Evolutionary conservation across 2,329 filamentous ascomycete genomes (phyloP), one percentile per base, ranked within the genome.

Genomic region (Penicillium sp.): DNA sequence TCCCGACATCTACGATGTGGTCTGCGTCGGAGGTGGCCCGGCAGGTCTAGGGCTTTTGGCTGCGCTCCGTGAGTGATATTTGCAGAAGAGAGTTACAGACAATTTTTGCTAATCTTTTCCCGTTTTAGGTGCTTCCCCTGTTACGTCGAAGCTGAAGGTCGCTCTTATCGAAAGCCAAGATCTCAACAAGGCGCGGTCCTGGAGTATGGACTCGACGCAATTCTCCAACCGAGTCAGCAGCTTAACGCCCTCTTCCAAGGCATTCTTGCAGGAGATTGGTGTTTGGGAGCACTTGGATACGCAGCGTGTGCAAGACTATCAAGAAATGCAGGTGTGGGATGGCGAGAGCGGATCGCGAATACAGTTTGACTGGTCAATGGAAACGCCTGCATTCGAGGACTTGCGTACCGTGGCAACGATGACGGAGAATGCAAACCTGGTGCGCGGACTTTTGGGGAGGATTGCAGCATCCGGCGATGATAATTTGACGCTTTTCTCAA

Each of bases 321-420:
- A 96, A 60, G 90, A 94, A 69, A 99, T 99, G 95, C 90, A 96
- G 75, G 95, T 98, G 35, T 99, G 96, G 95, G 95, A 99, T 75
- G 96, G 94, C 62, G 86, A 96, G 57, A 91, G 90, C 41, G 92
- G 87, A 59, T 91, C 92, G 37, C 86, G 88, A 67, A 95, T 99
- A 73, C 89, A 91, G 66, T 99, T 99, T 75, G 90, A 95, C 77
- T 90, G 88, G 89, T 78, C 78, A 5, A 73, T 79, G 39, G 79
- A 82, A 56, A 76, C 69, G 22, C 73, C 76, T 50, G 72, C 77
- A 47, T 76, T 78, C 67, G 76, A 78, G 79, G 71, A 84, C 64
- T 60, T 76, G 65, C 79, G 81, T 60, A 90, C 87, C 1, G 92
- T 99, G 66, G 95, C 95, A 10, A 96, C 95, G 73, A 99, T 99